Base-by-base conservation (phyloP, 352 stramenopile genomes). In the Pythium myriotylum region DNA sequence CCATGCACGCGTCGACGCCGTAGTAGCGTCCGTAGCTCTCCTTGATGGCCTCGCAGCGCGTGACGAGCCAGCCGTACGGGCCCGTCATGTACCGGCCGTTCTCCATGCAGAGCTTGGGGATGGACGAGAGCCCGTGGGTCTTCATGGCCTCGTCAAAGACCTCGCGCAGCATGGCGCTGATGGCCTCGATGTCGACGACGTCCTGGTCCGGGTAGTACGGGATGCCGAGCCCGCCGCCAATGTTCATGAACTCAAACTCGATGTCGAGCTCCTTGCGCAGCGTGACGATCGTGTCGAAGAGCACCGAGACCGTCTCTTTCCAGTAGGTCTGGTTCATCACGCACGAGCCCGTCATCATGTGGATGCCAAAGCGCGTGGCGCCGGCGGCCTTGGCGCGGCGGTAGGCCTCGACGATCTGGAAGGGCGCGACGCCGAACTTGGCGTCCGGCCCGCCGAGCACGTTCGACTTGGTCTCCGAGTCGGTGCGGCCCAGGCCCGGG, bases 291-390 rank as follows among this genome's bases (percentile, higher is more conserved):
- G 85, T 94, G 50, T 91, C 70, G 55, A 95, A 89, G 39, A 96
- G 78, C 50, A 90, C 74, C 37, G 81, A 82, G 33, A 96, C 84
- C 1, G 88, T 96, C 52, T 96, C 86, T 47, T 84, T 88, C 88
- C 88, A 96, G 75, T 96, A 96, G 13, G 81, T 76, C 62, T 95
- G 84, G 62, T 93, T 86, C 70, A 96, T 89, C 39, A 96, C 88
- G 50, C 88, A 96, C 33, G 84, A 94, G 27, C 88, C 88, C 20
- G 88, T 96, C 88, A 96, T 96, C 88, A 96, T 96, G 77, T 96
- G 88, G 55, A 96, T 94, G 48, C 88, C 88, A 67, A 96, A 96
- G 55, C 86, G 83, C 33, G 73, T 96, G 35, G 88, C 83, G 17
- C 88, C 88, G 1, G 79, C 77, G 37, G 81, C 77, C 64, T 95